Conservation (phyloP, 257 asterid genomes). For the Primulina eburnea region DNA sequence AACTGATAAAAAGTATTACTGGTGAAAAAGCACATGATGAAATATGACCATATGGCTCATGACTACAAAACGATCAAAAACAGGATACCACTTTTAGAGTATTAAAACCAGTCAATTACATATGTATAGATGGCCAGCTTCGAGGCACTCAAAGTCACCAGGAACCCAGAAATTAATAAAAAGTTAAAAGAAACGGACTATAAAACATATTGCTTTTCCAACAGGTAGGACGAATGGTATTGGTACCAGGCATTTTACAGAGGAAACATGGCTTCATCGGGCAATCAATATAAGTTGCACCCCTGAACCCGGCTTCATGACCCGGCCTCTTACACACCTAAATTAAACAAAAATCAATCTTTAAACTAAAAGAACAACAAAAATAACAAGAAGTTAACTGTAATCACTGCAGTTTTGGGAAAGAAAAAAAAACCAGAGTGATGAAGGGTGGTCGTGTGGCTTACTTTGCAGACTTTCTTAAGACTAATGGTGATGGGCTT, state of each 20-base stretch:
- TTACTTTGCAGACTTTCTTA: constrained; percentile 88
- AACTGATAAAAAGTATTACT: not conserved
- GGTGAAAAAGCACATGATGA: not conserved
- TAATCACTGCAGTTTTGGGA: not conserved
- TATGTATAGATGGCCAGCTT: too few relatives aligned
- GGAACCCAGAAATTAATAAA: not conserved
- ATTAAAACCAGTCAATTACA: too few relatives aligned
- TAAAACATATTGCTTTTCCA: constrained; percentile 1
- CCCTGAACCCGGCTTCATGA: constrained; percentile 94
- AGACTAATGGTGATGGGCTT: constrained; percentile 72
- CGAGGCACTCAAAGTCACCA: too few relatives aligned
- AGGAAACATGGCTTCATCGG: constrained; percentile 99
- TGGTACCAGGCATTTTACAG: constrained; percentile 89
- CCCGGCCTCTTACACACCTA: constrained; percentile 96
- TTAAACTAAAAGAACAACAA: not conserved
- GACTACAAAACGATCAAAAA: too few relatives aligned
- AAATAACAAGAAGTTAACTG: not conserved
- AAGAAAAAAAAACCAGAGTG: not conserved
- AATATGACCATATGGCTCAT: too few relatives aligned
- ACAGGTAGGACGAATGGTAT: not conserved
- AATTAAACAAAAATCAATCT: not conserved
- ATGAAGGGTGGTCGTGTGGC: too few relatives aligned
- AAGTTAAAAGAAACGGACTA: not conserved
- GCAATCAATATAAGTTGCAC: constrained; percentile 95
- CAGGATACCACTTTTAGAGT: too few relatives aligned